Base-by-base conservation (phyloP, 228 moss, liverwort and hornwort species). In the Sphagnum magellanicum region DNA sequence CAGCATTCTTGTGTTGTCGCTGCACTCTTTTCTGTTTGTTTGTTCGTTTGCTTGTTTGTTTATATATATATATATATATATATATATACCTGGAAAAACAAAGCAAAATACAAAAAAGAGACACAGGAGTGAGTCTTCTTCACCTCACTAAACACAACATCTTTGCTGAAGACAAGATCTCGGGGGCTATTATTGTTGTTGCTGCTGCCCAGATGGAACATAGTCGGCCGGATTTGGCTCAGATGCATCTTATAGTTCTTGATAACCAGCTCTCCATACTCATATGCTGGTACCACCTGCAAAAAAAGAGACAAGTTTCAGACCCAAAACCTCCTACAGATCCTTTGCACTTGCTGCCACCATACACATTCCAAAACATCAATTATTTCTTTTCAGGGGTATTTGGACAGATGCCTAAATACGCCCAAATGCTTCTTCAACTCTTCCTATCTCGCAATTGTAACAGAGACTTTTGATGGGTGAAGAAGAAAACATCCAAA, bases 101-200 rank as follows among this genome's bases (percentile, higher is more conserved):
- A 32, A 32, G 32, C 32, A 32, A 32, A 32, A 32, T 32, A 32
- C 1, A 32, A 32, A 32, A 32, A 32, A 32, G 32, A 3, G 32
- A 32, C 32, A 32, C 32, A 3, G 3, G 2, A 32, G 32, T 32
- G 32, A 32, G 32, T 32, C 32, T 32, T 32, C 32, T 55, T 15
- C 72, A 88, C 88, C 84, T 88, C 88, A 61, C 88, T 88, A 68
- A 72, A 88, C 57, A 88, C 78, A 53, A 84, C 75, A 49, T 84
- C 88, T 71, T 78, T 81, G 77, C 60, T 74, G 51, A 72, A 70
- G 65, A 72, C 8, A 9, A 68, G 68, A 53, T 74, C 84, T 53
- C 63, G 71, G 13, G 61, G 47, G 59, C 72, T 79, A 4, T 62
- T 66, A 63, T 74, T 79, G 60, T 69, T 75, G 5, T 62, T 66